Percentiles rank a stretch among this genome's conserved stretches.
Evolutionary conservation across 1,284 basidiomycete species (phyloP).

Genomic region (Calocybe gambosa): DNA sequence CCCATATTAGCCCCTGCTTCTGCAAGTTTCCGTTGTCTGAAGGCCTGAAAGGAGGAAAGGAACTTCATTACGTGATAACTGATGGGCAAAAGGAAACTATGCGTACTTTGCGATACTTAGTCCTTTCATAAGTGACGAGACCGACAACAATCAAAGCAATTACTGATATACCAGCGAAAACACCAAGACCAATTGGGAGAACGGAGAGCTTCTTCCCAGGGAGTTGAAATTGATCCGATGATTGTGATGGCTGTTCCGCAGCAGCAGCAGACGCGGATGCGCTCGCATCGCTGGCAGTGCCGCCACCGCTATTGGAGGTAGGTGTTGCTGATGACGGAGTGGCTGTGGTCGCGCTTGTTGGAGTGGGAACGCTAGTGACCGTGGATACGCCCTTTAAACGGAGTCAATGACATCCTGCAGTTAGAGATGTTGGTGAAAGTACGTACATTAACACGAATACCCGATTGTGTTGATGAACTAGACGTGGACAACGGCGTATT

Average conservation of each 20-base stretch:
- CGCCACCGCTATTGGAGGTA: conserved; percentile 1
- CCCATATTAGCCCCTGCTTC: conserved; percentile 56
- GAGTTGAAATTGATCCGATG: conserved; percentile 47
- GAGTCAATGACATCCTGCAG: background rate
- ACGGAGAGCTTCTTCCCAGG: conserved; percentile 71
- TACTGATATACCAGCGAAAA: conserved; percentile 77
- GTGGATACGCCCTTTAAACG: conserved; percentile 23
- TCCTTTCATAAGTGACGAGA: conserved; percentile 76
- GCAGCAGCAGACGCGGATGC: conserved; percentile 31
- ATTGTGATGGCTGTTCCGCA: conserved; percentile 31
- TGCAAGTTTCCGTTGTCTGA: conserved; percentile 67
- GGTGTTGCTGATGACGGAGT: conserved; percentile 1
- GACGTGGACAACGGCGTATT: conserved; percentile 14
- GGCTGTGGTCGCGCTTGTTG: conserved; percentile 16
- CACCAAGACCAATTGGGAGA: conserved; percentile 72
- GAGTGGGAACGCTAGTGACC: conserved; percentile 15
- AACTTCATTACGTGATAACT: conserved; percentile 7
- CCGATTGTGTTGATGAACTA: conserved; percentile 13
- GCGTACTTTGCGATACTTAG: conserved; percentile 72
- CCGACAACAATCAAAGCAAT: conserved; percentile 75
- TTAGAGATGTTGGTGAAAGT: conserved; percentile 1
- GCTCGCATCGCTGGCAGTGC: conserved; percentile 17
- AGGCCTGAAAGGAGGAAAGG: conserved; percentile 40
- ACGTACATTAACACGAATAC: conserved; percentile 18
- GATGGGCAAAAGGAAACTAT: background rate